Evolutionary conservation across 176 grass and related monocot species (phyloP), one percentile per base, ranked within the genome.

Genomic region (Echinochloa phyllopogon): DNA sequence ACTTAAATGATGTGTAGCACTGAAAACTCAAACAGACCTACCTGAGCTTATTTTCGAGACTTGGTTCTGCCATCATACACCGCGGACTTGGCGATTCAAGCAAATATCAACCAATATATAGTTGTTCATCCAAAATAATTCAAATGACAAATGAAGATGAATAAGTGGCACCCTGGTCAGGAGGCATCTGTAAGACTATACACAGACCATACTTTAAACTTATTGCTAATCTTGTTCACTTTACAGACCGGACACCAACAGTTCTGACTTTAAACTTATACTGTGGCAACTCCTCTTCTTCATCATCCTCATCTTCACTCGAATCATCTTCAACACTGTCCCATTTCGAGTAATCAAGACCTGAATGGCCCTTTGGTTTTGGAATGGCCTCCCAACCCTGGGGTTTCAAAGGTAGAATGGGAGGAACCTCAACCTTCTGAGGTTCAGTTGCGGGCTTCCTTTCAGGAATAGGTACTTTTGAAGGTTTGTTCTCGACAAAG

Each of bases 341-440:
- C 96, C 96, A 98, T 74, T 94, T 89, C 1, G 93, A 98, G 79
- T 98, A 98, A 83, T 98, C 93, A 76, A 98, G 91, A 24, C 91
- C 83, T 57, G 96, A 92, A 86, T 98, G 96, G 1, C 93, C 93
- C 87, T 98, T 98, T 36, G 91, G 96, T 88, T 98, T 98, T 64
- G 87, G 67, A 3, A 97, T 86, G 47, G 92, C 52, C 25, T 89
- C 88, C 95, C 78, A 93, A 15, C 94, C 87, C 15, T 89, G 83
- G 1, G 67, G 50, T 57, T 92, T 92, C 38, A 84, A 61, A 59
- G 73, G 78, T 56, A 73, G 37, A 69, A 8, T 24, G 40, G 67
- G 33, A 40, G 64, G 74, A 8, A 47, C 51, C 37, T 86, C 74
- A 74, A 72, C 58, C 27, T 84, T 88, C 36, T 16, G 65, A 78